These are phyloP conservation scores for Penicillium taxi DNA, from an alignment of 495 filamentous ascomycete genomes.

Conservation along the genomic window DNA sequence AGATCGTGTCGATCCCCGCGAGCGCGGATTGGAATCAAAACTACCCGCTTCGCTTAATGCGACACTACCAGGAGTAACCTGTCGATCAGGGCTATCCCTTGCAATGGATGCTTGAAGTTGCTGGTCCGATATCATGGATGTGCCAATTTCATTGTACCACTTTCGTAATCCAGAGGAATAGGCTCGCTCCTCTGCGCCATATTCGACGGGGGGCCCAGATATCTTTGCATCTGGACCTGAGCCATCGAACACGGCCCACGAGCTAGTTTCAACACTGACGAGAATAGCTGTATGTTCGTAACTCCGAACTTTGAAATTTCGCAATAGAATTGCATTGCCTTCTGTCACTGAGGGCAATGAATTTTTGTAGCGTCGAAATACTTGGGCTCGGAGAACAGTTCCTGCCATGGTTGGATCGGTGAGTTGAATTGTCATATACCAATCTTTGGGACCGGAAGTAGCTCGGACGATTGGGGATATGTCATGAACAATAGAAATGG, in stretches of 20 bases:
- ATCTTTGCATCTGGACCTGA: conserved; percentile 39
- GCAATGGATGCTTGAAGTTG: conserved; percentile 33
- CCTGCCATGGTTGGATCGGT: conserved; percentile 55
- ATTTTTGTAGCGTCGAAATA: conserved; percentile 66
- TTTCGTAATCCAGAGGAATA: conserved; percentile 47
- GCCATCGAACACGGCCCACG: conserved; percentile 58
- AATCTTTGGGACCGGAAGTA: conserved; percentile 61
- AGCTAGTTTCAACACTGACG: conserved; percentile 41
- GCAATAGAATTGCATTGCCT: conserved; percentile 71
- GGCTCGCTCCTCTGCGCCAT: conserved; percentile 48
- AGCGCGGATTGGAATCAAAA: conserved; percentile 18
- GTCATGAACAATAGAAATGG: conserved; percentile 59
- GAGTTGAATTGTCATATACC: conserved; percentile 57
- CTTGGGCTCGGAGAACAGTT: conserved; percentile 45
- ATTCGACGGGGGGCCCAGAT: conserved; percentile 59
- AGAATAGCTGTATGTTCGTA: conserved; percentile 38
- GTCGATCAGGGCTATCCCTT: conserved; percentile 24
- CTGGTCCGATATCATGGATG: conserved; percentile 31
- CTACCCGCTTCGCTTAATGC: conserved; percentile 32
- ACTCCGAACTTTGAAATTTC: conserved; percentile 59
- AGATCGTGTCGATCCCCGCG: no score
- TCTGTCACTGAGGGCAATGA: conserved; percentile 58
- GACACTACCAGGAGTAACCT: conserved; percentile 24
- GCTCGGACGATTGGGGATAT: conserved; percentile 49
- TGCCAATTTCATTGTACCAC: conserved; percentile 31